Percentiles rank a stretch among this genome's conserved stretches.
phyloP scores from a whole-genome alignment of 1,284 basidiomycete genomes.

The Lentinula novae-zelandiae region DNA sequence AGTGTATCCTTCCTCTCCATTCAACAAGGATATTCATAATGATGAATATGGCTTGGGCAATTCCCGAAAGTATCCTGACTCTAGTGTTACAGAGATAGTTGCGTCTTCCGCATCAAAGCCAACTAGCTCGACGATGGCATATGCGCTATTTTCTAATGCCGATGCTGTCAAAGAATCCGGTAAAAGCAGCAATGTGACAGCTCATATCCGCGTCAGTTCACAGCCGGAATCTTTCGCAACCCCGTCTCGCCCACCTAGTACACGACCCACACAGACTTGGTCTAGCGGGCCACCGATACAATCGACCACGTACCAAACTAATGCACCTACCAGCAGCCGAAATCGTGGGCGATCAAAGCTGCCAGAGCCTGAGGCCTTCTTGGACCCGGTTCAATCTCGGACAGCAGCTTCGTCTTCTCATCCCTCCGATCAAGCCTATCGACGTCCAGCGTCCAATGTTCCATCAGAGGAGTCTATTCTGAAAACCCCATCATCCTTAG shows the following conservation, averaged over 20 bases:
- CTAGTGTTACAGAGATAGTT: neutral
- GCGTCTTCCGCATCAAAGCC: neutral
- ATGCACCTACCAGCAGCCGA: neutral
- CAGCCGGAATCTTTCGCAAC: neutral
- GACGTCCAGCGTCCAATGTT: neutral
- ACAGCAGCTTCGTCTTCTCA: neutral
- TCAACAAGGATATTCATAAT: neutral
- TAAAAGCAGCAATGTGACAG: neutral
- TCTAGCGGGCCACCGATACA: neutral
- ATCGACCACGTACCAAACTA: conserved; percentile 4
- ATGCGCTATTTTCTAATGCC: neutral
- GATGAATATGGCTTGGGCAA: neutral
- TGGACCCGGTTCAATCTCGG: neutral
- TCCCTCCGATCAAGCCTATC: neutral
- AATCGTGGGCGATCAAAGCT: neutral
- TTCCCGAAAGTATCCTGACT: neutral
- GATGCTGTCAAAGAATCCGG: neutral
- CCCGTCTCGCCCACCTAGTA: conserved; percentile 3
- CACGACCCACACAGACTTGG: conserved; percentile 4
- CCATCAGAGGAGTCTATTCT: conserved; percentile 43
- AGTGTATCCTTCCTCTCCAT: neutral
- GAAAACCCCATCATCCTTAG: conserved; percentile 52
- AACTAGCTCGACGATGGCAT: neutral
- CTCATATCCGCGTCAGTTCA: neutral
- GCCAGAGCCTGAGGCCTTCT: neutral